These are phyloP conservation scores for Combretum micranthum DNA, from an alignment of 345 rosid species.

Conservation along the genomic window DNA sequence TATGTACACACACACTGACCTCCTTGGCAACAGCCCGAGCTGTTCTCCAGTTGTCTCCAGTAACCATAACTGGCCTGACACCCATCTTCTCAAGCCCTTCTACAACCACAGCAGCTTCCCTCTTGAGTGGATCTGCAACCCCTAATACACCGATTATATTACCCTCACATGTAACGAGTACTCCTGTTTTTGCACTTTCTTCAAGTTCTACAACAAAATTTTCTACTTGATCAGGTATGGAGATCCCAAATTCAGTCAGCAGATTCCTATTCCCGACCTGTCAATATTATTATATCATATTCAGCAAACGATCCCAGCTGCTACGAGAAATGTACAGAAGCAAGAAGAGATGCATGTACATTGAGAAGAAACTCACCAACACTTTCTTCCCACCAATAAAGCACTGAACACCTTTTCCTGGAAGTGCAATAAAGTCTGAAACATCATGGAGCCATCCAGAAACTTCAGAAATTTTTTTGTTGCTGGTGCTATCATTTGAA, in stretches of 20 bases:
- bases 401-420: conserved; percentile 89
- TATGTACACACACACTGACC: conserved; percentile 33
- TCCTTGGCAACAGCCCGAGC: conserved; percentile 92
- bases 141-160: conserved; percentile 71
- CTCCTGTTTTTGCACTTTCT: conserved; percentile 83
- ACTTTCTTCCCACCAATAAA: conserved; percentile 53
- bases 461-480: conserved; percentile 22
- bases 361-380: conserved; percentile 36
- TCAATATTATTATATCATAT: conserved; percentile 4
- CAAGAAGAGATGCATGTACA: background rate
- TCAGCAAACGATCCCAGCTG: background rate
- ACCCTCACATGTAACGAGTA: conserved; percentile 55
- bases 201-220: conserved; percentile 67
- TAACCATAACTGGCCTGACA: conserved; percentile 85
- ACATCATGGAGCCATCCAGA: conserved; percentile 78
- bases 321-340: background rate
- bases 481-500: conserved; percentile 24
- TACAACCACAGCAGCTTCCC: conserved; percentile 93
- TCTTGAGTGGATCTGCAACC: conserved; percentile 80
- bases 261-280: conserved; percentile 96
- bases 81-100: conserved; percentile 94
- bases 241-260: conserved; percentile 57
- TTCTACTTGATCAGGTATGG: conserved; percentile 56
- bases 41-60: conserved; percentile 98
- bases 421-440: conserved; percentile 66